These are phyloP conservation scores for Immersiporthe knoxdaviesiana DNA, from an alignment of 2,329 filamentous ascomycete species.

Conservation along the genomic window DNA sequence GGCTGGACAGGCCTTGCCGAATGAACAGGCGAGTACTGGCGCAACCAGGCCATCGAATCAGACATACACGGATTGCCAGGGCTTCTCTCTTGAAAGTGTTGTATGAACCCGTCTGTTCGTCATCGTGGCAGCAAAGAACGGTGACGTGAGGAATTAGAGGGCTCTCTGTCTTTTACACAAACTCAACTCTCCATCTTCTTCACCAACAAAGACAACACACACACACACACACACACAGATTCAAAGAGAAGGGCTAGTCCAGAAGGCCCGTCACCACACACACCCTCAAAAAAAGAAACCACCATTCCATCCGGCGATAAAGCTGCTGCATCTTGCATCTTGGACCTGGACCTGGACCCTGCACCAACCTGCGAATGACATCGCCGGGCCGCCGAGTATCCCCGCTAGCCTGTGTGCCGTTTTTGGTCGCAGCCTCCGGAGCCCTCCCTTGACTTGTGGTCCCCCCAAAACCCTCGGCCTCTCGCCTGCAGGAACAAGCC, in stretches of 20 bases:
- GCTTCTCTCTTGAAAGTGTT: not conserved
- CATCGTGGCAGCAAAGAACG: conserved; percentile 4
- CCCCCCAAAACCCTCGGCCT: not conserved
- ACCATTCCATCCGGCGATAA: not conserved
- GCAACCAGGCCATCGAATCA: not conserved
- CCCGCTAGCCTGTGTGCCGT: not conserved
- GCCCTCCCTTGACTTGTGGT: conserved; percentile 15
- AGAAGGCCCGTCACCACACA: conserved; percentile 17
- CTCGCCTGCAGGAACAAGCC: conserved; percentile 10
- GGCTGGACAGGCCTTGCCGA: not conserved
- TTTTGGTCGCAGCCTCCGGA: conserved; percentile 3
- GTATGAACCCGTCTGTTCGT: not conserved
- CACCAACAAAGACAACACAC: conserved; percentile 13
- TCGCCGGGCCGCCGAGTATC: not conserved
- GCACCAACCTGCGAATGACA: conserved; percentile 18
- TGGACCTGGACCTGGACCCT: conserved; percentile 13
- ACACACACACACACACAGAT: not conserved
- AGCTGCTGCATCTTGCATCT: conserved; percentile 3
- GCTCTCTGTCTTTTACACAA: not conserved
- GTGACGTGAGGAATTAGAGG: not conserved
- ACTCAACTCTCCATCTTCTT: not conserved
- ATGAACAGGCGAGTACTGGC: conserved; percentile 11
- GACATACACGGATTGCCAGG: not conserved
- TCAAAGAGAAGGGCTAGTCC: conserved; percentile 23
- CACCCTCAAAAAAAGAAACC: not conserved